Conservation (phyloP, 2,329 filamentous ascomycete species). For the Aspergillus ibericus region DNA sequence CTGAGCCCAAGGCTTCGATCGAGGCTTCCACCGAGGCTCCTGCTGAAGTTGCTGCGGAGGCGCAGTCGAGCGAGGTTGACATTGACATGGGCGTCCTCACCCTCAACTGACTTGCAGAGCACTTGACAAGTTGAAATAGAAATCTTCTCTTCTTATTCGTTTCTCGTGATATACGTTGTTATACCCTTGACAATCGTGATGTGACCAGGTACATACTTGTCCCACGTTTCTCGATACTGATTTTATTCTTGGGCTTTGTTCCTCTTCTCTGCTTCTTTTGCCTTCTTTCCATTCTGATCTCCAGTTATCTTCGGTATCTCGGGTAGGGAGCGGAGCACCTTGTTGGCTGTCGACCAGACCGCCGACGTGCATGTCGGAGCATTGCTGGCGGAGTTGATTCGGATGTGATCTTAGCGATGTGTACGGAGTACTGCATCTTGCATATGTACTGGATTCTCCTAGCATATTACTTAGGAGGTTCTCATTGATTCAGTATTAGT, state of each 20-base stretch:
- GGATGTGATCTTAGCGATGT: constrained; percentile 10
- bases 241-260: constrained; percentile 9
- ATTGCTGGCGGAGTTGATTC: constrained; percentile 14
- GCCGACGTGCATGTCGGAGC: constrained; percentile 10
- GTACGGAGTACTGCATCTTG: constrained; percentile 11
- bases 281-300: background rate
- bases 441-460: constrained; percentile 7
- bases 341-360: constrained; percentile 9
- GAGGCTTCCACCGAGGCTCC: constrained; percentile 6
- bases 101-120: constrained; percentile 19
- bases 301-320: background rate
- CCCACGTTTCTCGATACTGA: constrained; percentile 3
- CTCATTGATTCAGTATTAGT: background rate
- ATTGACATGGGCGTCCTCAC: constrained; percentile 28
- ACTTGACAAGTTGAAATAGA: constrained; percentile 6
- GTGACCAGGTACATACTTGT: constrained; percentile 8
- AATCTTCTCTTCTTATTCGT: constrained; percentile 5
- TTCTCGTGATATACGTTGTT: constrained; percentile 21
- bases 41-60: constrained; percentile 39
- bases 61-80: constrained; percentile 22
- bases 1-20: constrained; percentile 5
- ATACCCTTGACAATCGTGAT: constrained; percentile 20
- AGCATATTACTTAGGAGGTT: background rate
- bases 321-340: constrained; percentile 1
- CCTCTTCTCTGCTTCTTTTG: constrained; percentile 1